phyloP scores from a whole-genome alignment of 495 filamentous ascomycete species.

The Friedmanniomyces simplex region DNA sequence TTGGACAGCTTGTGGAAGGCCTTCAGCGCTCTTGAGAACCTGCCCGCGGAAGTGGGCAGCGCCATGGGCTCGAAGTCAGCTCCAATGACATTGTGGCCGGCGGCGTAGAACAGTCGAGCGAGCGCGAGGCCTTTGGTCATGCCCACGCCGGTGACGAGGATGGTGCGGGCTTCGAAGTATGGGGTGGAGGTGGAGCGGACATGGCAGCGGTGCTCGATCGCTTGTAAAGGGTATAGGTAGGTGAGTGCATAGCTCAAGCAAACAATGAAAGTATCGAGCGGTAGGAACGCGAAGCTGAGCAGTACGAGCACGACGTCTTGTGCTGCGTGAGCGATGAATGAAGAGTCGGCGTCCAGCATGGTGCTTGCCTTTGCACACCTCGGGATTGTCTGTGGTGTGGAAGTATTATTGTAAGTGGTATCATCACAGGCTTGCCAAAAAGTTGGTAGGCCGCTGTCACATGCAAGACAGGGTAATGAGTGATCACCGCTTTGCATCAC shows the following conservation, averaged over 20 bases:
- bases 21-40: constrained; percentile 38
- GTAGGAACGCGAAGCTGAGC: constrained; percentile 45
- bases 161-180: constrained; percentile 43
- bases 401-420: neutral
- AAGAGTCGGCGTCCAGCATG: constrained; percentile 24
- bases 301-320: constrained; percentile 41
- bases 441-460: constrained; percentile 3
- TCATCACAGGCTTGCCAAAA: neutral
- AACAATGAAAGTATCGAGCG: constrained; percentile 43
- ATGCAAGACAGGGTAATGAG: constrained; percentile 1
- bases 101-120: constrained; percentile 54
- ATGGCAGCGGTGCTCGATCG: constrained; percentile 20
- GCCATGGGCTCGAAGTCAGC: constrained; percentile 50
- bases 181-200: constrained; percentile 30
- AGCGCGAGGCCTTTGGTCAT: constrained; percentile 57
- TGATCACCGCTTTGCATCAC: constrained; percentile 4
- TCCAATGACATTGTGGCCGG: constrained; percentile 62
- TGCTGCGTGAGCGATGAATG: constrained; percentile 29
- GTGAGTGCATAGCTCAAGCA: constrained; percentile 30
- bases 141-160: constrained; percentile 63
- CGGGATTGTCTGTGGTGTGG: neutral
- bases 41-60: constrained; percentile 32
- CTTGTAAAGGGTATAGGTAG: constrained; percentile 19
- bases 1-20: constrained; percentile 44
- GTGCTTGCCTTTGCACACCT: neutral